These are phyloP conservation scores for Boletus vermiculosoides DNA, from an alignment of 768 basidiomycete genomes.

Conservation along the genomic window DNA sequence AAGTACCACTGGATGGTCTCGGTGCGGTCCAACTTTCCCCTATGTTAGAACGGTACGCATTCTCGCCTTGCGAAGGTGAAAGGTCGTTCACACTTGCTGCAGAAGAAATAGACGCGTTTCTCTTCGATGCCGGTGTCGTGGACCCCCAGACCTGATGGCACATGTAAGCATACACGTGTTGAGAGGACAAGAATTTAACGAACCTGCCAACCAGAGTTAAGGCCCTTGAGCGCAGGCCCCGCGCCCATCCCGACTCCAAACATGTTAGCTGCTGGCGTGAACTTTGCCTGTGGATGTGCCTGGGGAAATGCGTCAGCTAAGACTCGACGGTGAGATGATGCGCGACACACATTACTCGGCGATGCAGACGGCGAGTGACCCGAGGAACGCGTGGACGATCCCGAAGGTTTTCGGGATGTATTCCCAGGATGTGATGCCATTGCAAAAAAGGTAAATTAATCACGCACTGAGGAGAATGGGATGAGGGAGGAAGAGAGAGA, in stretches of 20 bases:
- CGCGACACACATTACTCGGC: constrained; percentile 51
- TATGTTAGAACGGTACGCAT: constrained; percentile 45
- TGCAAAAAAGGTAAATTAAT: constrained; percentile 26
- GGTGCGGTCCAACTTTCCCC: constrained; percentile 53
- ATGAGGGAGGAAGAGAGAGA: constrained; percentile 15
- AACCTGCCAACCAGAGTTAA: constrained; percentile 70
- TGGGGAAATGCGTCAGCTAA: constrained; percentile 18
- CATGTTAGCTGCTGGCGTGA: constrained; percentile 46
- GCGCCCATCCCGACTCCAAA: constrained; percentile 52
- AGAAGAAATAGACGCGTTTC: constrained; percentile 64
- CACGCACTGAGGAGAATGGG: constrained; percentile 26
- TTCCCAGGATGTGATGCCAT: constrained; percentile 39
- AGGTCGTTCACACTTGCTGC: constrained; percentile 51
- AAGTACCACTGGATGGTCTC: constrained; percentile 52
- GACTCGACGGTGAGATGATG: not conserved
- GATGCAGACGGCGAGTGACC: constrained; percentile 62
- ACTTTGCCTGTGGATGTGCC: constrained; percentile 47
- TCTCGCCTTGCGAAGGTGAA: constrained; percentile 44
- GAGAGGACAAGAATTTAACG: constrained; percentile 23
- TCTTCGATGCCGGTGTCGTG: constrained; percentile 46
- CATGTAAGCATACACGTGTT: constrained; percentile 8
- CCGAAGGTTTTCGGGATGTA: constrained; percentile 65
- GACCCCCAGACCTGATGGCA: constrained; percentile 56
- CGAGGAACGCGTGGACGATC: constrained; percentile 63
- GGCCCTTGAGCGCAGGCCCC: constrained; percentile 47